Conservation (phyloP, 176 grass and related monocot genomes). For the Leersia perrieri region DNA sequence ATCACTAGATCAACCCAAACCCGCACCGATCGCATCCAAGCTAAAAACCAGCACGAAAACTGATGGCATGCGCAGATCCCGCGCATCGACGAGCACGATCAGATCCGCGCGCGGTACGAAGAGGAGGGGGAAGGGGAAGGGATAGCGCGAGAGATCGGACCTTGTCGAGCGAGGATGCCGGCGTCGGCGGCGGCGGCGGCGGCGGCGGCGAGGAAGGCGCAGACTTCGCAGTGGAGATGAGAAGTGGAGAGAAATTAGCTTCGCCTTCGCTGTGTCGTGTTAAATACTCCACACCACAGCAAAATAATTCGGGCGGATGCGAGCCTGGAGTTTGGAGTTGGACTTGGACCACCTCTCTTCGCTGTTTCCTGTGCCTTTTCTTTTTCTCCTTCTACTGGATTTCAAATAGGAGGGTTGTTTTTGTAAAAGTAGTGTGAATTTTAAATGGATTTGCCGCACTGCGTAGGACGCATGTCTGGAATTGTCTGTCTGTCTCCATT, state of each 20-base stretch:
- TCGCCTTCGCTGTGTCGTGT: neutral
- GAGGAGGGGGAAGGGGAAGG: neutral
- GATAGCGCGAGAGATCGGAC: neutral
- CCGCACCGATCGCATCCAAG: neutral
- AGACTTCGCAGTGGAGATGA: neutral
- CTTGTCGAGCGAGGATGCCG: constrained; percentile 2
- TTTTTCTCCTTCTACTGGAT: too few relatives aligned
- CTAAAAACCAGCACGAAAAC: neutral
- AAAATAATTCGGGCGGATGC: too few relatives aligned
- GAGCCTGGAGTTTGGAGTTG: too few relatives aligned
- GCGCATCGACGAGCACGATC: neutral
- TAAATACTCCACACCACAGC: neutral
- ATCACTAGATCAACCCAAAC: neutral
- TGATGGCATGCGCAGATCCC: neutral
- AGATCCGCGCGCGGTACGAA: neutral
- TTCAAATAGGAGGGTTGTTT: too few relatives aligned
- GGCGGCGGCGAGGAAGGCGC: neutral
- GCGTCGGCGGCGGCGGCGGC: neutral
- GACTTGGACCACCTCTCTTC: too few relatives aligned
- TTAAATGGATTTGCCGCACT: too few relatives aligned
- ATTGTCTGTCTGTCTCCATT: neutral
- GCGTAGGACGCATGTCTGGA: neutral
- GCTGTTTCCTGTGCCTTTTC: too few relatives aligned
- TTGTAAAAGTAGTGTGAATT: too few relatives aligned
- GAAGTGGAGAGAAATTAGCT: neutral